These are phyloP conservation scores for Vicia villosa DNA, from an alignment of 306 rosid genomes.

Conservation along the genomic window DNA sequence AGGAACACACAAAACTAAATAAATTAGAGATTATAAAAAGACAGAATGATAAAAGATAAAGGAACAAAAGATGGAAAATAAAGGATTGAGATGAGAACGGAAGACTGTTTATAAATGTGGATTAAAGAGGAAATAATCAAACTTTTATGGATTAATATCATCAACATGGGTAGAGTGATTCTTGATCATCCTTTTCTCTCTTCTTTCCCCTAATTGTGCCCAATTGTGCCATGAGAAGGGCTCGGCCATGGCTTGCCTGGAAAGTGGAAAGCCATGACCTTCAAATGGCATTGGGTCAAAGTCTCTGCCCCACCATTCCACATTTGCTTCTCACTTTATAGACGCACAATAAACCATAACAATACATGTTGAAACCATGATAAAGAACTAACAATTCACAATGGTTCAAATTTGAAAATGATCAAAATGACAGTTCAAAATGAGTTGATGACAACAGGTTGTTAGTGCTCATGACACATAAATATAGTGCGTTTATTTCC, in stretches of 20 bases:
- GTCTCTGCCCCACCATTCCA: background rate
- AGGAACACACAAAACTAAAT: background rate
- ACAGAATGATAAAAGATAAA: background rate
- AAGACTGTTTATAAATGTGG: background rate
- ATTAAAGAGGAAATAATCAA: too few relatives aligned
- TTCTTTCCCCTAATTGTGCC: background rate
- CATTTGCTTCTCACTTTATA: background rate
- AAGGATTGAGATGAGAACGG: background rate
- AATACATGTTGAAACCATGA: background rate
- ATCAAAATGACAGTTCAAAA: background rate
- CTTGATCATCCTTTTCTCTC: background rate
- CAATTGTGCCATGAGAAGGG: background rate
- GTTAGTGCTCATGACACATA: background rate
- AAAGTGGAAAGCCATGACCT: background rate
- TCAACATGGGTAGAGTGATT: background rate
- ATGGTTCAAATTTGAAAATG: background rate
- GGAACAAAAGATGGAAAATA: background rate
- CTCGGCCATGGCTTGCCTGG: background rate
- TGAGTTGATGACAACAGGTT: background rate
- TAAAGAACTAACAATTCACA: background rate
- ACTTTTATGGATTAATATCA: too few relatives aligned
- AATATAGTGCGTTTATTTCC: too few relatives aligned
- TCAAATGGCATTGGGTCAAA: background rate
- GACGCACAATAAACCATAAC: background rate
- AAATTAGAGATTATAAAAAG: background rate